Evolutionary conservation across 2,329 filamentous ascomycete species (phyloP), one percentile per base, ranked within the genome.

Genomic region (Colletotrichum costaricense): DNA sequence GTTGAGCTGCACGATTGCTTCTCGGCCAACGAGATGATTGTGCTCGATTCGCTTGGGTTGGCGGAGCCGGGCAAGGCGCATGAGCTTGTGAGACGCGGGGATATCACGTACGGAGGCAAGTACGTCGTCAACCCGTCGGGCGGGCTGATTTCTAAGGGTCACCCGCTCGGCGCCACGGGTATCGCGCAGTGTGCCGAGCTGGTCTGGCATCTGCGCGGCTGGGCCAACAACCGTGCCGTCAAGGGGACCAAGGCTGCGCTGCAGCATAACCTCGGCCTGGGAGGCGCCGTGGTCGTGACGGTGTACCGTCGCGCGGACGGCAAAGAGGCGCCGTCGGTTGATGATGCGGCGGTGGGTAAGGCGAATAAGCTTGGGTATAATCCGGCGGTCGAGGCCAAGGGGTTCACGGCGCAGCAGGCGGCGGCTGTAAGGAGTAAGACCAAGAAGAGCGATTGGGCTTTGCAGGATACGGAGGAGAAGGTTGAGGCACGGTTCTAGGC

Each of bases 1-100:
- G 95, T 94, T 79, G 96, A 98, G 86, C 87, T 98, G 74, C 97
- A 98, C 84, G 97, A 98, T 86, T 98, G 97, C 86, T 98, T 98
- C 89, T 95, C 92, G 22, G 92, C 96, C 30, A 98, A 98, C 82
- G 94, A 98, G 87, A 93, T 98, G 93, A 89, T 97, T 64, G 92
- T 92, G 2, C 92, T 98, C 63, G 96, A 98, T 81, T 94, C 94
- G 0, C 88, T 98, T 1, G 95, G 95, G 1, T 88, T 98, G 12
- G 90, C 88, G 54, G 91, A 91, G 72, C 90, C 89, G 16, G 96
- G 96, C 19, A 96, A 95, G 82, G 97, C 96, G 0, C 95, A 98
- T 81, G 95, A 98, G 84, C 91, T 98, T 83, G 95, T 98, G 28
- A 91, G 95, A 55, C 85, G 84, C 11, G 95, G 95, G 33, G 95